Evolutionary conservation across 2,329 filamentous ascomycete genomes (phyloP).

Genomic region (Claviceps monticola): DNA sequence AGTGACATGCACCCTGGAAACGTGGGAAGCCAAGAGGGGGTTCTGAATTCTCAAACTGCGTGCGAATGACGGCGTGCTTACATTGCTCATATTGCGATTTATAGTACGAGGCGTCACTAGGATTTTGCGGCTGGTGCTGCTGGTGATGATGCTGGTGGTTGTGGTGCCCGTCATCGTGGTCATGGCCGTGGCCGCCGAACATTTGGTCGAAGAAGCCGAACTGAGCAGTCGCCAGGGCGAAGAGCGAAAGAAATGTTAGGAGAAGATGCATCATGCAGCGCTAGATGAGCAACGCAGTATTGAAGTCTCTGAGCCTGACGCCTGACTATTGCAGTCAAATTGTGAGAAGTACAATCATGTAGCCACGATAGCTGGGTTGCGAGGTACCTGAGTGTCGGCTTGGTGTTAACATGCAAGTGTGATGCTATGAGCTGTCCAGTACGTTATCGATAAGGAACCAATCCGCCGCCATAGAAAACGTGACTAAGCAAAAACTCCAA

Average conservation of each 20-base stretch:
- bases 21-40: no score
- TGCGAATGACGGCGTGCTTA: constrained; percentile 21
- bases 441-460: background rate
- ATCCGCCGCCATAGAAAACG: background rate
- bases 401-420: no score
- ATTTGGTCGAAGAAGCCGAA: constrained; percentile 97
- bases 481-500: constrained; percentile 6
- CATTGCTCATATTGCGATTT: constrained; percentile 54
- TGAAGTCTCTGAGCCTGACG: background rate
- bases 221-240: constrained; percentile 56
- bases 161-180: constrained; percentile 15
- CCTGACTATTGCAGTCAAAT: background rate
- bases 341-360: background rate
- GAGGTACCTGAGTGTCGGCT: no score
- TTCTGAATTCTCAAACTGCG: no score
- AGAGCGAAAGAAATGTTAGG: constrained; percentile 40
- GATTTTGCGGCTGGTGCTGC: constrained; percentile 59
- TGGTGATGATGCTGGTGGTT: constrained; percentile 51
- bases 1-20: no score
- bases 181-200: constrained; percentile 48
- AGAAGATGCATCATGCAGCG: constrained; percentile 17
- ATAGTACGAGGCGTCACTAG: constrained; percentile 75
- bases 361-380: no score
- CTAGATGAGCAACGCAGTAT: background rate
- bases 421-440: background rate